Percentiles rank a stretch among this genome's conserved stretches.
Conservation (phyloP, 2,329 filamentous ascomycete species). For the Aspergillus carbonarius region DNA sequence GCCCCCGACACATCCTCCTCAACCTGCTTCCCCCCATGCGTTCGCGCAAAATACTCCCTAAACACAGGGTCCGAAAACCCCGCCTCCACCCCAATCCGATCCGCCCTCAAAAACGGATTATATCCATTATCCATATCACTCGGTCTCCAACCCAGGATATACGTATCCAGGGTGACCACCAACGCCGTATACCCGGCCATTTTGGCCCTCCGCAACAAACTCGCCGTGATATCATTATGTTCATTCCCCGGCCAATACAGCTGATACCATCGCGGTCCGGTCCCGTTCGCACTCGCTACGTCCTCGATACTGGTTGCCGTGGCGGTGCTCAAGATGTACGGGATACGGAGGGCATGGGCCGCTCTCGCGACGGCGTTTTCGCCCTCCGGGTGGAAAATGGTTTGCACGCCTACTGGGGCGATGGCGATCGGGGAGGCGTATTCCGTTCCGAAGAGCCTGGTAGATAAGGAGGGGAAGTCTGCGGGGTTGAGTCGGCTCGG, state of each 20-base stretch:
- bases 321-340: constrained; percentile 67
- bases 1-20: constrained; percentile 51
- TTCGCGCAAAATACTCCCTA: constrained; percentile 52
- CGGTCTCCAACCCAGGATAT: constrained; percentile 66
- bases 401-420: constrained; percentile 69
- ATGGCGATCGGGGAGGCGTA: constrained; percentile 57
- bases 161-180: constrained; percentile 72
- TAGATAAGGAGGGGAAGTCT: constrained; percentile 47
- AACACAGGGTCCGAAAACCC: constrained; percentile 68
- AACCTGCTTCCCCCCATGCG: constrained; percentile 40
- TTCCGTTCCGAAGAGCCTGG: constrained; percentile 52
- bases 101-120: constrained; percentile 29
- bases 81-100: constrained; percentile 54
- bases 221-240: constrained; percentile 63
- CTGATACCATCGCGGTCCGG: constrained; percentile 65
- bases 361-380: constrained; percentile 63
- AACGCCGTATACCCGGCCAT: constrained; percentile 62
- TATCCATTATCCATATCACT: constrained; percentile 63
- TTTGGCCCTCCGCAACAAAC: constrained; percentile 61
- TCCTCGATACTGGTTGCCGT: constrained; percentile 64
- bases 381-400: constrained; percentile 63
- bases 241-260: constrained; percentile 65
- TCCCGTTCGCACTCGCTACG: constrained; percentile 57
- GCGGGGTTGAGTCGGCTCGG: constrained; percentile 27
- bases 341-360: constrained; percentile 58